phyloP scores from a whole-genome alignment of 805 yeast species.

The Lachancea lanzarotensis region DNA sequence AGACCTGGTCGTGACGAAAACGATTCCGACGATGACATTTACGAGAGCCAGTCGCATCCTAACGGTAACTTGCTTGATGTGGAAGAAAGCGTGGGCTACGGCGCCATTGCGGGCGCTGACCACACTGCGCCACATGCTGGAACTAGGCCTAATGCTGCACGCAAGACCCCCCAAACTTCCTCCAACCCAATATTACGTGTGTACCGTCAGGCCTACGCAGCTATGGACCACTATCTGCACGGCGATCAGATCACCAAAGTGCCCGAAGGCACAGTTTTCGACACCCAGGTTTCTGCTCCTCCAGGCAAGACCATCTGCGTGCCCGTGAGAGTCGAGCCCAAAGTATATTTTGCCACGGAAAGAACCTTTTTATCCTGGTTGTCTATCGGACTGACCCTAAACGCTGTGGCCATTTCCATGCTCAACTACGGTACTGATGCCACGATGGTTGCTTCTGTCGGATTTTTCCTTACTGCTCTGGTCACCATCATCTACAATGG shows the following conservation, averaged over 20 bases:
- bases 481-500: constrained; percentile 68
- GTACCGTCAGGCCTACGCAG: constrained; percentile 19
- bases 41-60: constrained; percentile 33
- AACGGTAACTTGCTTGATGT: constrained; percentile 60
- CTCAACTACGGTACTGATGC: constrained; percentile 75
- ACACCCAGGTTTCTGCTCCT: constrained; percentile 59
- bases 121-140: constrained; percentile 1
- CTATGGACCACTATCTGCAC: constrained; percentile 43
- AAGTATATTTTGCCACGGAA: constrained; percentile 98
- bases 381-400: constrained; percentile 79
- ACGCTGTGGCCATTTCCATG: constrained; percentile 83
- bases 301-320: constrained; percentile 84
- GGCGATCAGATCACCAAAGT: constrained; percentile 48
- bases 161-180: constrained; percentile 20
- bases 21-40: constrained; percentile 25
- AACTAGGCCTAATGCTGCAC: constrained; percentile 26
- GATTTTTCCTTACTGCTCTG: constrained; percentile 77
- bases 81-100: constrained; percentile 59
- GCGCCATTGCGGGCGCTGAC: constrained; percentile 26
- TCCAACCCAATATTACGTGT: constrained; percentile 16
- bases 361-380: constrained; percentile 93
- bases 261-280: constrained; percentile 59
- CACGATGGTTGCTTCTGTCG: constrained; percentile 74
- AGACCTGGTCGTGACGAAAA: constrained; percentile 27
- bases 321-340: constrained; percentile 95